Percentiles rank a stretch among this genome's conserved stretches.
Evolutionary conservation across 1,284 basidiomycete genomes (phyloP).

Genomic region (Boletellus deceptivus): DNA sequence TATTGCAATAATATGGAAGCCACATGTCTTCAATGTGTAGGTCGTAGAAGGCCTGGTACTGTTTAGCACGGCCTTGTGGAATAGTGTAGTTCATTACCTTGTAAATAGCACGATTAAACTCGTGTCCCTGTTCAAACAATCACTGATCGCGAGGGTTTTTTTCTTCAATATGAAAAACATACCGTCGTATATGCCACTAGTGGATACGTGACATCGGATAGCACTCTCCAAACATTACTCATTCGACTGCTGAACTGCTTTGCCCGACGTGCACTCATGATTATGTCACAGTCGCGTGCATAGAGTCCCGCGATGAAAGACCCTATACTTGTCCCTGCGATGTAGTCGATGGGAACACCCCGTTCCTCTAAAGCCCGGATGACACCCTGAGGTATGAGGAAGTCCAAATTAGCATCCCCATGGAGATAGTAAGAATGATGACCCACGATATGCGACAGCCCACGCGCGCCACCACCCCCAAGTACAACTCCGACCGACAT

Average conservation of each 20-base stretch:
- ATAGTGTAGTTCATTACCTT: slow-evolving; percentile 48
- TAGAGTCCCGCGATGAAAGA: slow-evolving; percentile 95
- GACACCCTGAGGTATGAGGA: slow-evolving; percentile 57
- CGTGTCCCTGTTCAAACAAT: slow-evolving; percentile 65
- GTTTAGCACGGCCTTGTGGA: slow-evolving; percentile 6
- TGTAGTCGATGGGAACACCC: slow-evolving; percentile 90
- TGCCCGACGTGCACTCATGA: slow-evolving; percentile 83
- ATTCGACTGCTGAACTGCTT: slow-evolving; percentile 91
- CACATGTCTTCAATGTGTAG: slow-evolving; percentile 99
- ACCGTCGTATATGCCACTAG: slow-evolving; percentile 98
- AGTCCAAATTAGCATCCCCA: slow-evolving; percentile 10
- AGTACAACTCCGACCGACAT: slow-evolving; percentile 93
- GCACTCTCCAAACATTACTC: slow-evolving; percentile 92
- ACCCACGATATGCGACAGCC: slow-evolving; percentile 87
- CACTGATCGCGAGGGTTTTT: slow-evolving; percentile 8
- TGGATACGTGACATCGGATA: slow-evolving; percentile 96
- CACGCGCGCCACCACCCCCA: slow-evolving; percentile 94
- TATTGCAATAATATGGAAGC: slow-evolving; percentile 98
- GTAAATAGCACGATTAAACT: slow-evolving; percentile 85
- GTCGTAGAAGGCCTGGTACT: slow-evolving; percentile 80
- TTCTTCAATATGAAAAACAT: slow-evolving; percentile 31
- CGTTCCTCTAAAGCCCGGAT: slow-evolving; percentile 90
- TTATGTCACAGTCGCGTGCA: slow-evolving; percentile 88
- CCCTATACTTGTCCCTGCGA: slow-evolving; percentile 90
- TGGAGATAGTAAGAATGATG: slow-evolving; percentile 8